Evolutionary conservation across 2,329 filamentous ascomycete genomes (phyloP).

Genomic region (Albifimbria verrucaria): DNA sequence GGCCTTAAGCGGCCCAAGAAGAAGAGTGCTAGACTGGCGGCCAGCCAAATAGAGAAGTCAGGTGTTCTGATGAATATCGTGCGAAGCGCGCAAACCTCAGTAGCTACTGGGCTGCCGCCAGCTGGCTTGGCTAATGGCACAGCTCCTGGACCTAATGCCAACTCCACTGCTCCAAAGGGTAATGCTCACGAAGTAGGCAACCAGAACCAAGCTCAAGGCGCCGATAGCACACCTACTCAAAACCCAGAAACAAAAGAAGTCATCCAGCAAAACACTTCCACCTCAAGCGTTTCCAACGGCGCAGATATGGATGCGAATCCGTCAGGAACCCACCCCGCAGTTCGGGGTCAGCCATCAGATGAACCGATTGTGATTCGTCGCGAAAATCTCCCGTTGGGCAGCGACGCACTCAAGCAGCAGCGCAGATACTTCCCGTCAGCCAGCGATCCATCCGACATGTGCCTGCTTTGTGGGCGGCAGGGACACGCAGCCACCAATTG

Average conservation of each 20-base stretch:
- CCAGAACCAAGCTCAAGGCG: too few species aligned
- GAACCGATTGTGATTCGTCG: slow-evolving; percentile 2
- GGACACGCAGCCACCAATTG: slow-evolving; percentile 46
- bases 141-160: too few species aligned
- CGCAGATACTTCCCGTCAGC: slow-evolving; percentile 51
- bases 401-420: slow-evolving; percentile 36
- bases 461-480: slow-evolving; percentile 47
- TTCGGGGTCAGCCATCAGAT: not conserved
- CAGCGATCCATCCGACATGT: slow-evolving; percentile 39
- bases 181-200: too few species aligned
- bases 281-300: not conserved
- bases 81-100: not conserved
- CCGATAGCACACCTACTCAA: too few species aligned
- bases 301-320: not conserved
- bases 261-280: not conserved
- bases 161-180: too few species aligned
- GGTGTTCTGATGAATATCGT: not conserved
- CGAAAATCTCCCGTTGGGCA: slow-evolving; percentile 21
- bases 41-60: slow-evolving; percentile 14
- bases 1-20: slow-evolving; percentile 28
- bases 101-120: not conserved
- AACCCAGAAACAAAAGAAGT: not conserved
- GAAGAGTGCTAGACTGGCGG: slow-evolving; percentile 26
- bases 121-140: too few species aligned
- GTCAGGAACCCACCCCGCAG: not conserved